A percentile compares a stretch with the other conserved stretches of the same genome.
Conservation (phyloP, 345 rosid genomes). For the Melastoma malabathricum region DNA sequence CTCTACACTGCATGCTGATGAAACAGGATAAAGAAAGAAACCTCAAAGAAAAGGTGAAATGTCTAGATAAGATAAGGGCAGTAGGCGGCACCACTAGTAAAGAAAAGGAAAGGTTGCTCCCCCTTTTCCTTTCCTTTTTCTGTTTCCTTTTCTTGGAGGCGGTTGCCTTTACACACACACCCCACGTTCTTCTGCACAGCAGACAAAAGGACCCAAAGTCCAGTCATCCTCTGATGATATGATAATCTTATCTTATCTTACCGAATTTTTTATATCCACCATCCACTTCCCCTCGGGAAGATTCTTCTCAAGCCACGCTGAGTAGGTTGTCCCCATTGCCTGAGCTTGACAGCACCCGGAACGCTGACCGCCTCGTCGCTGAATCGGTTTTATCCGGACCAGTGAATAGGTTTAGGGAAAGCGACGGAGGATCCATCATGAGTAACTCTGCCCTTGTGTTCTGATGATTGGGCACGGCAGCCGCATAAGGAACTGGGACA, state of each 20-base stretch:
- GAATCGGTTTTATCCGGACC: conserved; percentile 34
- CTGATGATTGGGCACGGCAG: conserved; percentile 23
- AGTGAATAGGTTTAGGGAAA: conserved; percentile 52
- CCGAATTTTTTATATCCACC: conserved; percentile 25
- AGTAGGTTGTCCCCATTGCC: conserved; percentile 55
- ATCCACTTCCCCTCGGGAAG: conserved; percentile 1
- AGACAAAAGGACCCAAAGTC: too few relatives aligned
- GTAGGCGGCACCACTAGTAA: too few relatives aligned
- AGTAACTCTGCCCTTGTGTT: conserved; percentile 19
- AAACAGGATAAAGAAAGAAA: too few relatives aligned
- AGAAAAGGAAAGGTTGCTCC: too few relatives aligned
- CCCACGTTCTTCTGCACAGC: too few relatives aligned
- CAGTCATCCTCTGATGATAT: too few relatives aligned
- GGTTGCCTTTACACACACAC: too few relatives aligned
- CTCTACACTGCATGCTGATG: too few relatives aligned
- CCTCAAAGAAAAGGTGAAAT: too few relatives aligned
- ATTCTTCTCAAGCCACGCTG: conserved; percentile 36
- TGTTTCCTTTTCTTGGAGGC: too few relatives aligned
- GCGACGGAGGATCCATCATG: conserved; percentile 16
- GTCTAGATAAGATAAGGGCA: too few relatives aligned
- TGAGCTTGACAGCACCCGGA: conserved; percentile 37
- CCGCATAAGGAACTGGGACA: conserved; percentile 13
- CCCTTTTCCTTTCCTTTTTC: too few relatives aligned
- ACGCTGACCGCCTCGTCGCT: conserved; percentile 27
- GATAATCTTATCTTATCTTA: conserved; percentile 2